phyloP scores from a whole-genome alignment of 805 yeast genomes.

The Pichia heedii region DNA sequence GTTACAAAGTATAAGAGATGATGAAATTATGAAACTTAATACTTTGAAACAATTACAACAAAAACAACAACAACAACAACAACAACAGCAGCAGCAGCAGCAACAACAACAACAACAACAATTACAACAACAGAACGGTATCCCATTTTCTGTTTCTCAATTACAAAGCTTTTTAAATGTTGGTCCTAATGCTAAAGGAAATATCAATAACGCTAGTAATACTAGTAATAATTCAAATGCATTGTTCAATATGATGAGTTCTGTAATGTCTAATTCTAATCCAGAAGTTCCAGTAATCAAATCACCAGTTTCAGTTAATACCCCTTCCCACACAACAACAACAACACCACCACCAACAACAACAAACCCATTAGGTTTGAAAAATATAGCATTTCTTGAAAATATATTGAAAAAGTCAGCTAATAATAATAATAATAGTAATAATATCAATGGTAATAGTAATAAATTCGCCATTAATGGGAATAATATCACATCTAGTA shows the following conservation, averaged over 20 bases:
- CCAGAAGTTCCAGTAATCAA: conserved; percentile 5
- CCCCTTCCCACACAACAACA: too few species aligned
- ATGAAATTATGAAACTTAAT: conserved; percentile 24
- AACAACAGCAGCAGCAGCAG: conserved; percentile 15
- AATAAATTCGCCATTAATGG: not conserved
- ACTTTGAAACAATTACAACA: conserved; percentile 16
- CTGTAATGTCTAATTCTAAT: conserved; percentile 7
- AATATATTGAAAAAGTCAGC: conserved; percentile 13
- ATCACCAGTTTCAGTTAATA: not conserved
- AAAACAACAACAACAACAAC: conserved; percentile 2
- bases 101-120: conserved; percentile 13
- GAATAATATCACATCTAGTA: conserved; percentile 6
- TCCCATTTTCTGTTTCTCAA: conserved; percentile 12
- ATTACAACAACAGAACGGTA: not conserved
- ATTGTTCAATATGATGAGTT: conserved; percentile 19
- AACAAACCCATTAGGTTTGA: conserved; percentile 12
- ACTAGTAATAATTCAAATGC: conserved; percentile 12
- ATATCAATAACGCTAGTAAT: conserved; percentile 5
- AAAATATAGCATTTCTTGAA: conserved; percentile 13
- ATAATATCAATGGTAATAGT: not conserved
- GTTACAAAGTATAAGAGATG: conserved; percentile 25
- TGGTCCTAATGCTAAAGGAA: not conserved
- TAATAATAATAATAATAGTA: not conserved
- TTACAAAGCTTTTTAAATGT: conserved; percentile 11
- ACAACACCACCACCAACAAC: not conserved